Evolutionary conservation across 2,329 filamentous ascomycete species (phyloP).

Genomic region (Claviceps citrina): DNA sequence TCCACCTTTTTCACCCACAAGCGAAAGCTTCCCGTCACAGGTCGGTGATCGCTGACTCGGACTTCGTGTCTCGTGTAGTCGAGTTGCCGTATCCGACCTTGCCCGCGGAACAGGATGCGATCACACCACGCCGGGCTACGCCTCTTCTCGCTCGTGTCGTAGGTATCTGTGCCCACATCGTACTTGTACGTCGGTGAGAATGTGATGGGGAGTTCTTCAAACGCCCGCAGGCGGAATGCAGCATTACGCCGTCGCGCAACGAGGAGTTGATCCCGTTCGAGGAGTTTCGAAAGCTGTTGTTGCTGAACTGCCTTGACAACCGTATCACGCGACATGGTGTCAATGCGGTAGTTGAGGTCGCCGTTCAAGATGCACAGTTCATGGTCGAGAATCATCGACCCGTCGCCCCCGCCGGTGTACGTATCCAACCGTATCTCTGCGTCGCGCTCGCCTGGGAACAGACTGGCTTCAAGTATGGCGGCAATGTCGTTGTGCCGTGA

Average conservation of each 20-base stretch:
- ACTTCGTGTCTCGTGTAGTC: constrained; percentile 86
- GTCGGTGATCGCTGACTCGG: constrained; percentile 78
- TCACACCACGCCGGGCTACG: constrained; percentile 94
- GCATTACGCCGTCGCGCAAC: constrained; percentile 81
- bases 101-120: constrained; percentile 70
- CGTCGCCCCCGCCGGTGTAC: constrained; percentile 85
- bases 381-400: constrained; percentile 86
- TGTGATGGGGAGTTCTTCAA: constrained; percentile 77
- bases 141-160: constrained; percentile 90
- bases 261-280: constrained; percentile 86
- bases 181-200: constrained; percentile 98
- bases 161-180: constrained; percentile 85
- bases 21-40: constrained; percentile 73
- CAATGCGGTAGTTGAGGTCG: constrained; percentile 95
- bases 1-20: constrained; percentile 74
- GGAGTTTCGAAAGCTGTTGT: constrained; percentile 67
- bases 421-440: constrained; percentile 54
- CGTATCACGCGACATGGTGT: constrained; percentile 87
- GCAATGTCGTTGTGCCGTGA: constrained; percentile 87
- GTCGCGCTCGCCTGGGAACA: constrained; percentile 60
- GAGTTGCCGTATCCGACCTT: constrained; percentile 68
- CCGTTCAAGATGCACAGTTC: constrained; percentile 95
- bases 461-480: constrained; percentile 65
- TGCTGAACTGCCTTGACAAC: constrained; percentile 74
- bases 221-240: constrained; percentile 72